These are phyloP conservation scores for Elaphomyces granulatus DNA, from an alignment of 495 filamentous ascomycete genomes.

Conservation along the genomic window DNA sequence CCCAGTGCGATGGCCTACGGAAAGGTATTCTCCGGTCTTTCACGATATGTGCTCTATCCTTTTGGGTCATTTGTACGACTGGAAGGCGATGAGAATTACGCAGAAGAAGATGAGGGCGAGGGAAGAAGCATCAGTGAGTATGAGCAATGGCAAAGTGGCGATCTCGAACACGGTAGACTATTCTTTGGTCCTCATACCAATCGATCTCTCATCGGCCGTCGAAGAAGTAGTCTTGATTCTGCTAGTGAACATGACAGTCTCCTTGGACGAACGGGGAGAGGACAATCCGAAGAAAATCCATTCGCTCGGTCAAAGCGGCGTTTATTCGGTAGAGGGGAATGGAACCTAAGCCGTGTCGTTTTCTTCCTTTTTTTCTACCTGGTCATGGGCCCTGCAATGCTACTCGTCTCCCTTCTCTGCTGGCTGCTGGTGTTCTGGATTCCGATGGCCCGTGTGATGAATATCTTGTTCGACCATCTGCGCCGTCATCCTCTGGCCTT, in stretches of 20 bases:
- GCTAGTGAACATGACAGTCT: slow-evolving; percentile 79
- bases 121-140: slow-evolving; percentile 99
- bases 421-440: slow-evolving; percentile 98
- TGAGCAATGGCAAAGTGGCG: slow-evolving; percentile 96
- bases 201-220: slow-evolving; percentile 75
- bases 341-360: slow-evolving; percentile 84
- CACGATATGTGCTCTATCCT: slow-evolving; percentile 82
- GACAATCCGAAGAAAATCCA: slow-evolving; percentile 33
- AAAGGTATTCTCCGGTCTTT: slow-evolving; percentile 65
- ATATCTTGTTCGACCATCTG: slow-evolving; percentile 81
- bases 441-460: slow-evolving; percentile 92
- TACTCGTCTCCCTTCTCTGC: slow-evolving; percentile 74
- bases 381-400: slow-evolving; percentile 74
- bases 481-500: slow-evolving; percentile 84
- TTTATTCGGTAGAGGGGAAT: slow-evolving; percentile 89
- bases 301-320: slow-evolving; percentile 60
- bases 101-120: slow-evolving; percentile 95
- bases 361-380: slow-evolving; percentile 98
- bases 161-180: slow-evolving; percentile 84
- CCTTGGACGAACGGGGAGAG: slow-evolving; percentile 51
- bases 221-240: slow-evolving; percentile 79
- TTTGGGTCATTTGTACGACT: slow-evolving; percentile 93
- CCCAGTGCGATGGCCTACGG: slow-evolving; percentile 79
- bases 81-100: slow-evolving; percentile 83
- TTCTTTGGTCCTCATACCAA: slow-evolving; percentile 81